Evolutionary conservation across 805 yeast species (phyloP).

Genomic region (Ogataea methanolica): DNA sequence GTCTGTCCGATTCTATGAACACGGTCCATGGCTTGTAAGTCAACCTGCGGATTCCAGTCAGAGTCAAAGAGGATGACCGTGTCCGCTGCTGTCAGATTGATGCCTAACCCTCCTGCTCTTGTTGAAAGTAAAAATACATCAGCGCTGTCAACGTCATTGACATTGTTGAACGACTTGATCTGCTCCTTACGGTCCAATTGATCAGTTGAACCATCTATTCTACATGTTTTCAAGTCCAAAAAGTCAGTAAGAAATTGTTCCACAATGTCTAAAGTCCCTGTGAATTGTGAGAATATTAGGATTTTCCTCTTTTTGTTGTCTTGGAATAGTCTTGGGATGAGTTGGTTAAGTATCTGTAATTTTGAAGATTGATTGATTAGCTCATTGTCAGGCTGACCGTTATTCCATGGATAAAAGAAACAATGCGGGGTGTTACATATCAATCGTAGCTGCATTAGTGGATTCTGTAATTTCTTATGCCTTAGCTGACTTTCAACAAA

Average conservation of each 20-base stretch:
- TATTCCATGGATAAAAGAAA: conserved; percentile 75
- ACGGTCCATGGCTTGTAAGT: conserved; percentile 93
- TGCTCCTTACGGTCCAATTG: conserved; percentile 63
- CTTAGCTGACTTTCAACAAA: conserved; percentile 38
- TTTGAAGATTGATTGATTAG: conserved; percentile 57
- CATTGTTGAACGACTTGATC: conserved; percentile 47
- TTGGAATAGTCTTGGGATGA: conserved; percentile 46
- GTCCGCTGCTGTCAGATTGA: conserved; percentile 82
- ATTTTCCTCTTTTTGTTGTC: conserved; percentile 49
- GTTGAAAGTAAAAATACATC: conserved; percentile 76
- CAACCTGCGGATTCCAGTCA: conserved; percentile 98
- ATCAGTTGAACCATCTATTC: conserved; percentile 73
- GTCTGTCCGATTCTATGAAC: conserved; percentile 91
- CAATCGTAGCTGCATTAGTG: conserved; percentile 79
- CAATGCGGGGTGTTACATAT: conserved; percentile 84
- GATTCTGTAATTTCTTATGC: conserved; percentile 54
- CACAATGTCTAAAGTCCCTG: conserved; percentile 73
- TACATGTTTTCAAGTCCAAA: conserved; percentile 41
- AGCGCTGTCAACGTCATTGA: conserved; percentile 25
- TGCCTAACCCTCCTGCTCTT: conserved; percentile 92
- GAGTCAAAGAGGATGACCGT: conserved; percentile 86
- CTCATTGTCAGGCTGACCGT: conserved; percentile 35
- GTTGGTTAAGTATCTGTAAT: conserved; percentile 60
- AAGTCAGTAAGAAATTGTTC: conserved; percentile 62
- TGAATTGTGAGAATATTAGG: conserved; percentile 83